Base-by-base conservation (phyloP, 768 basidiomycete genomes). In the Tricholomella constricta region DNA sequence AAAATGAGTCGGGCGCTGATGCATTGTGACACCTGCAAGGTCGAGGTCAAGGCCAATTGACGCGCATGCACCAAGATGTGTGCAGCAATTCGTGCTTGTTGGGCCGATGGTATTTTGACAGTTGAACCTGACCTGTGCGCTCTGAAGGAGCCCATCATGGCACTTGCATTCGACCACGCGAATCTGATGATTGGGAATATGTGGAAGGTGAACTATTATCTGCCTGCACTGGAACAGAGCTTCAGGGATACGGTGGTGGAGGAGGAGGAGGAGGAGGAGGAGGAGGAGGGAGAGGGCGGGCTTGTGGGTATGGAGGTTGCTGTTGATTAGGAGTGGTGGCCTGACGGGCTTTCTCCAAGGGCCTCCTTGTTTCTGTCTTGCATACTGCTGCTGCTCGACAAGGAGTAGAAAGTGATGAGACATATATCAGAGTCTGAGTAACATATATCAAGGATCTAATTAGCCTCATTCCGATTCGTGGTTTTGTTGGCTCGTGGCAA, bases 161-260 rank as follows among this genome's bases (percentile, higher is more conserved):
- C 84, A 0, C 73, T 93, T 22, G 93, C 93, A 3, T 89, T 95
- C 63, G 96, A 98, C 66, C 81, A 88, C 58, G 77, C 85, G 50
- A 78, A 84, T 11, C 69, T 96, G 50, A 80, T 72, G 20, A 78
- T 98, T n/a, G 84, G 85, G 1, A 82, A 88, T 47, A 85, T 97
- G 81, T 91, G 89, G 89, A 92, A 92, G 72, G 77, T 94, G 76
- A 77, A 77, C n/a, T 70, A 78, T 51, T 96, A 94, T 66, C 70
- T 88, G 53, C 77, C 80, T 1, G 86, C 89, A 4, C 76, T 98
- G 52, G 81, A 88, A 58, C 78, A 78, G 59, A 81, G 75, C 61
- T 81, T 86, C 55, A 51, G 56, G 17, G 84, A 85, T 50, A 78
- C 79, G 3, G 67, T 63, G 19, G 81, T 79, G 20, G 82, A 81